Percentiles rank a stretch among this genome's conserved stretches.
These are phyloP conservation scores for Tolypocladium paradoxum DNA, from an alignment of 2,329 filamentous ascomycete species.

Conservation along the genomic window DNA sequence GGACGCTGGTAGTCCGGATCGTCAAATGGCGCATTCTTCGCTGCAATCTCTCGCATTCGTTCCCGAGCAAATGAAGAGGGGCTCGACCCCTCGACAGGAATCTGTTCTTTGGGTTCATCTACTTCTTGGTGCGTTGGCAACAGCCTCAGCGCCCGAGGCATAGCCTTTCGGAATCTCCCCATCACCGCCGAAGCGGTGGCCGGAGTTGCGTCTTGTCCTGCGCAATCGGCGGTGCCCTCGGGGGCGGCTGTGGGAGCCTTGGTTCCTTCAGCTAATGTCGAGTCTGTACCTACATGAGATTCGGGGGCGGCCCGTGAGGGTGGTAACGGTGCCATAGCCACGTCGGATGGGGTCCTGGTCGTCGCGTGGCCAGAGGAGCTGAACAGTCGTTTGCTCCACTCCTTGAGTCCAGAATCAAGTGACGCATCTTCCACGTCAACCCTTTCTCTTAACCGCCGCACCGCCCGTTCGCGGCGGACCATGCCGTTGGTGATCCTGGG, in stretches of 20 bases:
- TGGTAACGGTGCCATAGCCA: constrained; percentile 16
- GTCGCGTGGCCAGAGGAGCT: constrained; percentile 11
- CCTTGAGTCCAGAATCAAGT: constrained; percentile 18
- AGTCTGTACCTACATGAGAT: background rate
- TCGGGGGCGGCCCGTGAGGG: constrained; percentile 1
- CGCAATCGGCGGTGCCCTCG: background rate
- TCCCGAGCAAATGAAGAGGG: constrained; percentile 33
- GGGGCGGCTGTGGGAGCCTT: background rate
- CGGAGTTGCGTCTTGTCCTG: constrained; percentile 1
- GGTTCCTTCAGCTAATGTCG: background rate
- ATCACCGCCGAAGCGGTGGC: constrained; percentile 9
- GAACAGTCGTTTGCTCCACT: constrained; percentile 26
- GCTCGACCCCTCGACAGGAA: constrained; percentile 23
- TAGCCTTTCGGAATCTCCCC: constrained; percentile 14
- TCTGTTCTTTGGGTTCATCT: constrained; percentile 16
- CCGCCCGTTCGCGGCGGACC: constrained; percentile 68
- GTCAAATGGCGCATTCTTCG: constrained; percentile 30
- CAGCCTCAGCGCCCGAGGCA: constrained; percentile 19
- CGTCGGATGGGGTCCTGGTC: constrained; percentile 5
- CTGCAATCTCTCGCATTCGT: constrained; percentile 32
- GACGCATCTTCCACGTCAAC: constrained; percentile 30
- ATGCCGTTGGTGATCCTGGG: constrained; percentile 72
- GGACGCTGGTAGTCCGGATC: constrained; percentile 28
- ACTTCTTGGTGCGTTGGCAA: constrained; percentile 27
- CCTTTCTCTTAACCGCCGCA: constrained; percentile 49